Conservation (phyloP, 2,329 filamentous ascomycete species). For the Phyllosticta capitalensis region DNA sequence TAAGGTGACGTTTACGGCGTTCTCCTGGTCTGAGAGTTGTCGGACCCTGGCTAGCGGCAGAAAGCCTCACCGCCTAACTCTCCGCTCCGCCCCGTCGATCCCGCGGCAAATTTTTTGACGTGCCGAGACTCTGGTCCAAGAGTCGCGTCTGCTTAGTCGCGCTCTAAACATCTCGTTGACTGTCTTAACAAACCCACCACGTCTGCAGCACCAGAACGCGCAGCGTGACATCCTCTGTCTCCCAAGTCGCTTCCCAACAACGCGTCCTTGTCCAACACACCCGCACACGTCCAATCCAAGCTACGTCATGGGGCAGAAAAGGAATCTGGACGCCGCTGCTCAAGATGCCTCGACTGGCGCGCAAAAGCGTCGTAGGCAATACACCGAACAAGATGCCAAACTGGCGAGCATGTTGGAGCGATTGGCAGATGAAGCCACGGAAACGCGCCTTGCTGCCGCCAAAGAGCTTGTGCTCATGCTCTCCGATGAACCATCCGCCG, state of each 20-base stretch:
- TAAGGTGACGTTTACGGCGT: not conserved
- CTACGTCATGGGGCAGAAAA: conserved; percentile 8
- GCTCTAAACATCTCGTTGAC: not conserved
- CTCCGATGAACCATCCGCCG: conserved; percentile 28
- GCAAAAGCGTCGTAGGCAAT: conserved; percentile 25
- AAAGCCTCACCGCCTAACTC: too few species aligned
- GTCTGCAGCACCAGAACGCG: not conserved
- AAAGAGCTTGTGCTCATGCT: conserved; percentile 35
- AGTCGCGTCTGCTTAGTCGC: not conserved
- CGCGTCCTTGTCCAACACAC: not conserved
- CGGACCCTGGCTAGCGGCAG: too few species aligned
- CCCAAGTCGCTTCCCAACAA: not conserved
- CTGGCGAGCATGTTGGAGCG: conserved; percentile 38
- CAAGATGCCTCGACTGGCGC: conserved; percentile 16
- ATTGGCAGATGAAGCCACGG: conserved; percentile 37
- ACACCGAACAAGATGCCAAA: conserved; percentile 31
- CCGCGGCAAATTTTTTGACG: not conserved
- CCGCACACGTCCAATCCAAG: not conserved
- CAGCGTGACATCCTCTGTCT: not conserved
- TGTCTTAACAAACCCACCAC: not conserved
- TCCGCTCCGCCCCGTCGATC: not conserved
- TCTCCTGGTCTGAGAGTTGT: not conserved
- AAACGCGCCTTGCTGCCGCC: conserved; percentile 35
- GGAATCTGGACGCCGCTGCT: conserved; percentile 3
- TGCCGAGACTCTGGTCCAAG: not conserved